Percentiles rank a stretch among this genome's conserved stretches.
Conservation (phyloP, 148 eudicot species). For the Chenopodium berlandieri region DNA sequence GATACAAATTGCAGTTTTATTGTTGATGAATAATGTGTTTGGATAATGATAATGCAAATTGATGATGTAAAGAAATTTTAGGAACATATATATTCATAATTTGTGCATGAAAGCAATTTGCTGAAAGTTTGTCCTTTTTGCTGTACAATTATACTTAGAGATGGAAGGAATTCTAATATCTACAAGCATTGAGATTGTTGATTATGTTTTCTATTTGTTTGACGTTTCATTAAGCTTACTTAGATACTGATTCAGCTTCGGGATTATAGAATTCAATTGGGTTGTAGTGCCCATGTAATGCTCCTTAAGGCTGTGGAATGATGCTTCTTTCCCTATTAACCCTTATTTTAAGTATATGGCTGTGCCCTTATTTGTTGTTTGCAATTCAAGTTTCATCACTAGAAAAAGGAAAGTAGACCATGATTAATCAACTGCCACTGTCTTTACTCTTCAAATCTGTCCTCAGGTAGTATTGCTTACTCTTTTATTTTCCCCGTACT, state of each 20-base stretch:
- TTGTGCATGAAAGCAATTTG: neutral
- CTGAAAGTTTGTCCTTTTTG: neutral
- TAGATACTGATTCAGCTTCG: neutral
- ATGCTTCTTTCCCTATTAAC: neutral
- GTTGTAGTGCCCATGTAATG: neutral
- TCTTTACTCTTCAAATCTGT: too few species aligned
- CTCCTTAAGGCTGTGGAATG: neutral
- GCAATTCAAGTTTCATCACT: neutral
- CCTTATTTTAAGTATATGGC: neutral
- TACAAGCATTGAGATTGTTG: neutral
- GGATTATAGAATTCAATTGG: neutral
- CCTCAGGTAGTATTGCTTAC: neutral
- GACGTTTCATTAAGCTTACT: neutral
- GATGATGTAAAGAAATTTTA: neutral
- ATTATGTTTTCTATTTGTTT: neutral
- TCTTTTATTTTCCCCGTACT: too few species aligned
- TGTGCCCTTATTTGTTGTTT: neutral
- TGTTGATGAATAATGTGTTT: neutral
- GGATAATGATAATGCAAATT: neutral
- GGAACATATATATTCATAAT: neutral
- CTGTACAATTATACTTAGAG: neutral
- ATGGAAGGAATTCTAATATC: neutral
- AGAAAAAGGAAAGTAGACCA: neutral
- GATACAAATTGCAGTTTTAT: neutral
- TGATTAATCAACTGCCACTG: neutral